phyloP scores from a whole-genome alignment of 2,329 filamentous ascomycete genomes.

The Pseudopyrenochaeta lycopersici region DNA sequence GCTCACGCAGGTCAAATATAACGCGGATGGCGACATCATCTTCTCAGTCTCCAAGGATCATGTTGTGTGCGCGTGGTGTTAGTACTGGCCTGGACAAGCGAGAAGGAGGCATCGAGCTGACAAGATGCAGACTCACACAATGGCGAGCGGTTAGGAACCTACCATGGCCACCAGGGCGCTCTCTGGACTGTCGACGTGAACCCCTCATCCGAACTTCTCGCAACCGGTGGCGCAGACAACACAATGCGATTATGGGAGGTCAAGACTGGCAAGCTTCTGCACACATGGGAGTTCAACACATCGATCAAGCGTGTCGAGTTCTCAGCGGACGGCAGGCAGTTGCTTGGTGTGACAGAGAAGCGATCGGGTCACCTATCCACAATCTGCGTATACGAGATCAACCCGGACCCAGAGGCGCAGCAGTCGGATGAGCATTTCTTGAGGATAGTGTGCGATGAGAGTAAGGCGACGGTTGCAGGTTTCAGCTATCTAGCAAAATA shows the following conservation, averaged over 20 bases:
- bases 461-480: conserved; percentile 96
- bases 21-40: conserved; percentile 90
- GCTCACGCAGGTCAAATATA: conserved; percentile 89
- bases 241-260: conserved; percentile 97
- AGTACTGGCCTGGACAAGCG: conserved; percentile 19
- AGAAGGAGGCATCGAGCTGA: conserved; percentile 27
- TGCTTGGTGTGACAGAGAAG: conserved; percentile 97
- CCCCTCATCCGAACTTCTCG: conserved; percentile 89
- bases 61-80: conserved; percentile 91
- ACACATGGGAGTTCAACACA: conserved; percentile 97
- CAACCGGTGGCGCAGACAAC: conserved; percentile 96
- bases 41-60: conserved; percentile 98
- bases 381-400: conserved; percentile 92
- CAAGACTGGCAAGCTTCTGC: conserved; percentile 89
- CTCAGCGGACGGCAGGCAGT: conserved; percentile 87
- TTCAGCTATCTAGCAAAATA: conserved; percentile 95
- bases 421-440: conserved; percentile 85
- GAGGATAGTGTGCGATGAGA: conserved; percentile 87
- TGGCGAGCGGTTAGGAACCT: conserved; percentile 93
- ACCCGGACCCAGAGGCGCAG: conserved; percentile 80
- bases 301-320: conserved; percentile 99
- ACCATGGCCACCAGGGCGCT: conserved; percentile 95
- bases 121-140: conserved; percentile 75
- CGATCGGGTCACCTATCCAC: conserved; percentile 95
- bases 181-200: conserved; percentile 99